These are phyloP conservation scores for Iberis pinnata DNA, from an alignment of 345 rosid species.

Conservation along the genomic window DNA sequence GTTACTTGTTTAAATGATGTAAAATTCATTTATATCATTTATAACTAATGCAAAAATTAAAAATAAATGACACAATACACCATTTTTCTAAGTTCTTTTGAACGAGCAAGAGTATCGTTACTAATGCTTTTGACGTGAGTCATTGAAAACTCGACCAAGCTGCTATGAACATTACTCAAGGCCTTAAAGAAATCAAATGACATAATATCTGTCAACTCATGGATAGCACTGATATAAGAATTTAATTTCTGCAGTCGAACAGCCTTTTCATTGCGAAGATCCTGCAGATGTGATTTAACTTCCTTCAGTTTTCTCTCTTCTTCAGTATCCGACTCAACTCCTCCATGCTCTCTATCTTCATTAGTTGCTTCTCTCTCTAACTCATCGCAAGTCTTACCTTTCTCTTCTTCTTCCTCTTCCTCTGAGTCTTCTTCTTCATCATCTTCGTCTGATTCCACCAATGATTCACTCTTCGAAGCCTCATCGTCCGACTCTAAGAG, in stretches of 20 bases:
- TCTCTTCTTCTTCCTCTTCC: conserved; percentile 73
- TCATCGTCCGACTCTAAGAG: conserved; percentile 85
- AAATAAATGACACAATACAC: too few species aligned
- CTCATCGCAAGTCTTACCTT: conserved; percentile 98
- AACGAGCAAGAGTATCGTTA: conserved; percentile 69
- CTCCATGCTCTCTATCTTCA: conserved; percentile 91
- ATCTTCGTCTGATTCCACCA: conserved; percentile 87
- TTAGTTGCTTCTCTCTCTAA: conserved; percentile 91
- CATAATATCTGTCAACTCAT: conserved; percentile 58
- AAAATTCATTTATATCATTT: too few species aligned
- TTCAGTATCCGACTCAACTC: conserved; percentile 79
- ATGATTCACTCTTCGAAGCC: conserved; percentile 59
- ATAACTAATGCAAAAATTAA: too few species aligned
- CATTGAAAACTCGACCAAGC: conserved; percentile 39
- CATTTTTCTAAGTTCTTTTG: conserved; percentile 39
- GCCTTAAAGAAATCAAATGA: conserved; percentile 59
- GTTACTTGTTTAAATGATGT: too few species aligned
- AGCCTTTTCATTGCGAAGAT: conserved; percentile 73
- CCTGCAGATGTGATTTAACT: conserved; percentile 57
- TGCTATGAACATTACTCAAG: conserved; percentile 52
- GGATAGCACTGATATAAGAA: conserved; percentile 44
- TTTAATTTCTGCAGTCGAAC: conserved; percentile 61
- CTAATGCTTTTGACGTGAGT: conserved; percentile 67
- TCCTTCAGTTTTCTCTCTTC: conserved; percentile 69
- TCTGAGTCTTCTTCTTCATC: conserved; percentile 67